Percentiles rank a stretch among this genome's conserved stretches.
Evolutionary conservation across 1,284 basidiomycete species (phyloP).

Genomic region (Mycena citricolor): DNA sequence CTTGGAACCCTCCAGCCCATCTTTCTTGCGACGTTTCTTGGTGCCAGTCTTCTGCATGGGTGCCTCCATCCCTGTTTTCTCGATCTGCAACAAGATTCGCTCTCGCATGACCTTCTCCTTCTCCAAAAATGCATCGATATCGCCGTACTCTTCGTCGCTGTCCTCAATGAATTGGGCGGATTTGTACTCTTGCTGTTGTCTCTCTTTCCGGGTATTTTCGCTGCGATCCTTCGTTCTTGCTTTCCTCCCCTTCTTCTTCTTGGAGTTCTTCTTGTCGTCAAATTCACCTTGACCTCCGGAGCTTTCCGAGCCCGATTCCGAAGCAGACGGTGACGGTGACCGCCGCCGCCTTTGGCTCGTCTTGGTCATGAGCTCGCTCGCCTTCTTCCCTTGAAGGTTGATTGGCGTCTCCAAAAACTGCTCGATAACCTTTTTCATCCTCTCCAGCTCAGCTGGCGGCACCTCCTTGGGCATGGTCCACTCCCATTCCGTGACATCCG

Average conservation of each 20-base stretch:
- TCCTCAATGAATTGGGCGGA: constrained; percentile 89
- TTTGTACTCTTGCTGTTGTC: constrained; percentile 59
- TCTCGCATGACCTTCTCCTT: constrained; percentile 57
- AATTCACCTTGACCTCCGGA: constrained; percentile 63
- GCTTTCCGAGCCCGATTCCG: constrained; percentile 49
- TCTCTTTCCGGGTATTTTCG: constrained; percentile 45
- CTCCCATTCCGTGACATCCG: constrained; percentile 70
- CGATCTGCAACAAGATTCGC: constrained; percentile 44
- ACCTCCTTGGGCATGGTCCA: constrained; percentile 79
- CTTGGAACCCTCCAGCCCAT: constrained; percentile 27
- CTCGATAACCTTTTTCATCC: constrained; percentile 68
- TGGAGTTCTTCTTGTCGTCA: constrained; percentile 18
- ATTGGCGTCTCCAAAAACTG: constrained; percentile 76
- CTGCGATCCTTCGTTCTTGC: constrained; percentile 31
- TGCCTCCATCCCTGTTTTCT: constrained; percentile 31
- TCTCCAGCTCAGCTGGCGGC: constrained; percentile 60
- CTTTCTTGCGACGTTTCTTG: constrained; percentile 60
- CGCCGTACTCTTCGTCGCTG: constrained; percentile 78
- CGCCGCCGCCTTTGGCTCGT: constrained; percentile 55
- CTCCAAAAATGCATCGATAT: constrained; percentile 78
- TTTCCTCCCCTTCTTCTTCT: constrained; percentile 13
- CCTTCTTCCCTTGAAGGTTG: constrained; percentile 73
- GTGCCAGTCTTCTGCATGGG: constrained; percentile 68
- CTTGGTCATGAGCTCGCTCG: constrained; percentile 63
- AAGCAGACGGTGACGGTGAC: constrained; percentile 38